Evolutionary conservation across 2,329 filamentous ascomycete species (phyloP).

Genomic region (Alternaria alternata): DNA sequence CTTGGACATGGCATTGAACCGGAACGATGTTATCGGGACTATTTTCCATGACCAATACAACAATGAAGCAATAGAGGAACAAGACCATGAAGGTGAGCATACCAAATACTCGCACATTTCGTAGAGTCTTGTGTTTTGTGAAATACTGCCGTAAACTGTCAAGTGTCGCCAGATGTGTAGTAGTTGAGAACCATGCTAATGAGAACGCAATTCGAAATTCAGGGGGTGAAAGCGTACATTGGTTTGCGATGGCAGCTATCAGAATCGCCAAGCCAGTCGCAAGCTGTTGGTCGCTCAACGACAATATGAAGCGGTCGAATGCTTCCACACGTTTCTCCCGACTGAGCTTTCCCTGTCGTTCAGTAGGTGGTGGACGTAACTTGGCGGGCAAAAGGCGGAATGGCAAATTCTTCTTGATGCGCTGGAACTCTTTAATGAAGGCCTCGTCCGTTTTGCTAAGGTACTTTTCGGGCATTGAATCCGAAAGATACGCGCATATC

Average conservation of each 20-base stretch:
- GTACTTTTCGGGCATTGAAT: slow-evolving; percentile 22
- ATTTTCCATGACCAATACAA: not conserved
- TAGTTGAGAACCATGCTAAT: slow-evolving; percentile 36
- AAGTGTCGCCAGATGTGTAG: slow-evolving; percentile 32
- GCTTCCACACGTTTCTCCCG: slow-evolving; percentile 22
- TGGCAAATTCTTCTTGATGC: not conserved
- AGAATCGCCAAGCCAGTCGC: slow-evolving; percentile 31
- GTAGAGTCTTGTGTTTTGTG: slow-evolving; percentile 7
- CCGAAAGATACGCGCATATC: slow-evolving; percentile 24
- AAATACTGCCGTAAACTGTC: slow-evolving; percentile 28
- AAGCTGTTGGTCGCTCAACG: slow-evolving; percentile 37
- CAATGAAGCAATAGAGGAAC: not conserved
- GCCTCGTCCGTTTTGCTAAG: slow-evolving; percentile 21
- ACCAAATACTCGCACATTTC: slow-evolving; percentile 21
- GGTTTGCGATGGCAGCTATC: slow-evolving; percentile 24
- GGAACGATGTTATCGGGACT: not conserved
- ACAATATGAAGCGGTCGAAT: slow-evolving; percentile 33
- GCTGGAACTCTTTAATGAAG: slow-evolving; percentile 18
- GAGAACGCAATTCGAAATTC: slow-evolving; percentile 26
- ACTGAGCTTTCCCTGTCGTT: slow-evolving; percentile 4
- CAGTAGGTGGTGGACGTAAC: not conserved
- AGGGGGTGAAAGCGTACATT: slow-evolving; percentile 25
- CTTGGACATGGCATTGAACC: not conserved
- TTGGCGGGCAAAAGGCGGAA: not conserved
- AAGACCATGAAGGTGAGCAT: slow-evolving; percentile 15